Conservation (phyloP, 768 basidiomycete species). For the Rhodotorula toruloides region DNA sequence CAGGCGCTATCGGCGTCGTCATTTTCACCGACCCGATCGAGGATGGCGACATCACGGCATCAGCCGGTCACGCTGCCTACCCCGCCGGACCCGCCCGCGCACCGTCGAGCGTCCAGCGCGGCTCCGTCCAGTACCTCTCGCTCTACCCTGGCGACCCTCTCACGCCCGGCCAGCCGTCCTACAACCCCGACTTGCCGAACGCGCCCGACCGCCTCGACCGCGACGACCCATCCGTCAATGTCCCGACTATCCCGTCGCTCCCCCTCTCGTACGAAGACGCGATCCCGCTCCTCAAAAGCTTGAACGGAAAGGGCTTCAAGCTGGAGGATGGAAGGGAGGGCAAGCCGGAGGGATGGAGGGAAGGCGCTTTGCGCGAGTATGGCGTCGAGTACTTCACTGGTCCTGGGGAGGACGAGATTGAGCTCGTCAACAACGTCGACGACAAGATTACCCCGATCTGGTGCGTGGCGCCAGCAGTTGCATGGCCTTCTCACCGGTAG, state of each 20-base stretch:
- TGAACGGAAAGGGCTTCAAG: slow-evolving; percentile 50
- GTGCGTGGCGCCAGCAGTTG: slow-evolving; percentile 4
- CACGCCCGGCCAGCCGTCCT: slow-evolving; percentile 82
- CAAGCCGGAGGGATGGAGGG: slow-evolving; percentile 43
- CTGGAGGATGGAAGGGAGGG: slow-evolving; percentile 41
- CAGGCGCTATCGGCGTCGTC: slow-evolving; percentile 33
- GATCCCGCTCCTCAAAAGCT: slow-evolving; percentile 57
- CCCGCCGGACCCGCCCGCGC: slow-evolving; percentile 85
- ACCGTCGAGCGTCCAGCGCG: slow-evolving; percentile 72
- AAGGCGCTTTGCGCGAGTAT: slow-evolving; percentile 44
- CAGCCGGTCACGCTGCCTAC: slow-evolving; percentile 48
- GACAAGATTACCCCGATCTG: slow-evolving; percentile 79
- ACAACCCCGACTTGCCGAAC: slow-evolving; percentile 54
- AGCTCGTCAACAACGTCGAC: slow-evolving; percentile 67
- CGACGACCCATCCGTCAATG: slow-evolving; percentile 48
- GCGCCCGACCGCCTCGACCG: slow-evolving; percentile 57
- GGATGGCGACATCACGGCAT: slow-evolving; percentile 36
- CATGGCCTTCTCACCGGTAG: not conserved
- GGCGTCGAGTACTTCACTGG: slow-evolving; percentile 50
- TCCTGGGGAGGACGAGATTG: slow-evolving; percentile 52
- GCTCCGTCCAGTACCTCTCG: slow-evolving; percentile 68
- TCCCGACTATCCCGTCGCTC: slow-evolving; percentile 74
- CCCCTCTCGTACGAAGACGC: slow-evolving; percentile 87
- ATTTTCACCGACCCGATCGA: slow-evolving; percentile 43
- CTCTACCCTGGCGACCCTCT: slow-evolving; percentile 61